Evolutionary conservation across 164 flowering plant species (phyloP), one percentile per base, ranked within the genome.

Genomic region (Vitis rupestris): DNA sequence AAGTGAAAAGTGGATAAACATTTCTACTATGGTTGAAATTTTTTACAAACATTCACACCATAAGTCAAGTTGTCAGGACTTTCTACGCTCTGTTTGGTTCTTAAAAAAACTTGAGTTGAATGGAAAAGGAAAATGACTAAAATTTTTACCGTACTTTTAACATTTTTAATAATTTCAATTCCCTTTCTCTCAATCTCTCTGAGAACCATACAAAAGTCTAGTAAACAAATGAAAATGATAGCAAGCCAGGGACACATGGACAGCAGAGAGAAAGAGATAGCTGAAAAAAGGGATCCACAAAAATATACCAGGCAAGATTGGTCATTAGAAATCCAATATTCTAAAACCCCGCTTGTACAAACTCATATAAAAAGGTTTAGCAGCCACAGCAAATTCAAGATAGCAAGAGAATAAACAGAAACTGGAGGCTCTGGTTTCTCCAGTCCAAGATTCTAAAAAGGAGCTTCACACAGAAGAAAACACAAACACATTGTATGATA

Each of bases 401-500:
- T n/a, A 65, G 4, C 48, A 65, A 52, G 7, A 50, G 3, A 50
- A 50, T 37, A 37, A 37, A 37, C 44, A 51, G 47, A 27, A 65
- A 51, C 14, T 13, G 31, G 29, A 52, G 12, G 37, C 44, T 37
- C 44, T 6, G 6, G 6, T 37, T 37, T 37, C 7, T 37, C 44
- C 44, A 37, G 44, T 37, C 44, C 44, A 37, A 37, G 44, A 37
- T 37, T 37, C 7, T 37, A 37, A 37, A 37, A 37, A 37, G 7
- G 44, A 27, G 47, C 52, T 23, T 50, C 53, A 49, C 56, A 15
- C 31, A 16, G 64, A 50, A 15, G 30, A 68, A 68, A 68, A 44
- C 50, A 68, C 64, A 68, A 68, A 59, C 48, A 68, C 63, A 67
- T 50, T 54, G 59, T 49, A 66, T 29, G 49, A 23, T 31, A 31